A percentile compares a stretch with the other conserved stretches of the same genome.
These are phyloP conservation scores for Dictyostelium purpureum DNA, from an alignment of 78 protist species.

Conservation along the genomic window DNA sequence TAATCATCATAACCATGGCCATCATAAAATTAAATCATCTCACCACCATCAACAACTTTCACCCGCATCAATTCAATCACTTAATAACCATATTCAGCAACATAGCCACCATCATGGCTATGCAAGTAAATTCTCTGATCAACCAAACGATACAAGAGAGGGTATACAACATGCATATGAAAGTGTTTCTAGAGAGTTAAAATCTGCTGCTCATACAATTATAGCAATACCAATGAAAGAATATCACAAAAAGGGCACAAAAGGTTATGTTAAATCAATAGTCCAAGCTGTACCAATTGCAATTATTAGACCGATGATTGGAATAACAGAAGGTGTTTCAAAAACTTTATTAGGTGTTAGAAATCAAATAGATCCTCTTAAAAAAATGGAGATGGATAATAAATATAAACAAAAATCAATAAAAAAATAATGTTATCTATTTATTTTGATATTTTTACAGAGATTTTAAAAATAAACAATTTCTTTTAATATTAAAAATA, in stretches of 20 bases:
- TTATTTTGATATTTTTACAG: not conserved
- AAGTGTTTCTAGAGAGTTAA: slow-evolving; percentile 59
- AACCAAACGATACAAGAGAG: slow-evolving; percentile 55
- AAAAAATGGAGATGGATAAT: slow-evolving; percentile 55
- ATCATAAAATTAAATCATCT: not conserved
- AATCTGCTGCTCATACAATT: slow-evolving; percentile 66
- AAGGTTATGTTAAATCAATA: slow-evolving; percentile 72
- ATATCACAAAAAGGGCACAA: slow-evolving; percentile 69
- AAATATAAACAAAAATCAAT: slow-evolving; percentile 37
- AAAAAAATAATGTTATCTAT: not conserved
- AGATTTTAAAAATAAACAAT: slow-evolving; percentile 17
- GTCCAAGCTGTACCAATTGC: slow-evolving; percentile 79
- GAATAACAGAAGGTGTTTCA: slow-evolving; percentile 62
- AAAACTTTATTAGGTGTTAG: slow-evolving; percentile 67
- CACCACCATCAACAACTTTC: not conserved
- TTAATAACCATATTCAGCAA: not conserved
- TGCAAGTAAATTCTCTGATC: slow-evolving; percentile 68
- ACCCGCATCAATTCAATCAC: not conserved
- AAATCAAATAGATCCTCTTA: slow-evolving; percentile 69
- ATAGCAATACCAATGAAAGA: slow-evolving; percentile 78
- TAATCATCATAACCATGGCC: not conserved
- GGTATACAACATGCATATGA: slow-evolving; percentile 79
- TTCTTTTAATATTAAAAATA: slow-evolving; percentile 17
- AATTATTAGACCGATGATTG: slow-evolving; percentile 71
- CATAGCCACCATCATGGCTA: not conserved